A percentile compares a stretch with the other conserved stretches of the same genome.
phyloP scores from a whole-genome alignment of 805 yeast species.

The Yamadazyma sp. region DNA sequence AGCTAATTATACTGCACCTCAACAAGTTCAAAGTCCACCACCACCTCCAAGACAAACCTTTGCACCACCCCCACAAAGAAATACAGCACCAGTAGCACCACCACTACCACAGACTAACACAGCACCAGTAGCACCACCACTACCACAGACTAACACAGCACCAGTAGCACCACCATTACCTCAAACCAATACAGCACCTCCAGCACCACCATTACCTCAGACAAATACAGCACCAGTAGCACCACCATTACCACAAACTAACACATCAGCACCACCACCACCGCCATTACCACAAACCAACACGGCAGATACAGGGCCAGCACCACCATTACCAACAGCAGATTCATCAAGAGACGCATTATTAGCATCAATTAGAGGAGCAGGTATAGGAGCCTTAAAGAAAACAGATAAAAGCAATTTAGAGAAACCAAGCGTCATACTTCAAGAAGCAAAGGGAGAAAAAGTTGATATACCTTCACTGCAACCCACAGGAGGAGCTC shows the following conservation, averaged over 20 bases:
- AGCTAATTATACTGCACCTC: slow-evolving; percentile 10
- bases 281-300: slow-evolving; percentile 34
- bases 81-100: slow-evolving; percentile 20
- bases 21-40: slow-evolving; percentile 14
- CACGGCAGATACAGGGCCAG: slow-evolving; percentile 20
- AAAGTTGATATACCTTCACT: slow-evolving; percentile 6
- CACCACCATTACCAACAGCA: slow-evolving; percentile 24
- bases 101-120: slow-evolving; percentile 34
- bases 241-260: slow-evolving; percentile 20
- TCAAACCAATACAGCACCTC: slow-evolving; percentile 33
- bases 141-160: slow-evolving; percentile 31
- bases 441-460: slow-evolving; percentile 72
- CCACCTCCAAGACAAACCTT: slow-evolving; percentile 10
- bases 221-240: slow-evolving; percentile 22
- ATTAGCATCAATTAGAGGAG: slow-evolving; percentile 79
- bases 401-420: slow-evolving; percentile 81
- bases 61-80: slow-evolving; percentile 14
- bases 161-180: slow-evolving; percentile 29
- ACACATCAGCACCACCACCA: slow-evolving; percentile 21
- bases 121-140: slow-evolving; percentile 8
- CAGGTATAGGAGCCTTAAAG: slow-evolving; percentile 67
- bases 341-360: slow-evolving; percentile 75
- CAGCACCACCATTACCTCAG: slow-evolving; percentile 14
- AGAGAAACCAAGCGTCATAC: slow-evolving; percentile 71
- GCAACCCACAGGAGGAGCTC: slow-evolving; percentile 25